Evolutionary conservation across 2,329 filamentous ascomycete genomes (phyloP).

Genomic region (Colletotrichum brevisporum): DNA sequence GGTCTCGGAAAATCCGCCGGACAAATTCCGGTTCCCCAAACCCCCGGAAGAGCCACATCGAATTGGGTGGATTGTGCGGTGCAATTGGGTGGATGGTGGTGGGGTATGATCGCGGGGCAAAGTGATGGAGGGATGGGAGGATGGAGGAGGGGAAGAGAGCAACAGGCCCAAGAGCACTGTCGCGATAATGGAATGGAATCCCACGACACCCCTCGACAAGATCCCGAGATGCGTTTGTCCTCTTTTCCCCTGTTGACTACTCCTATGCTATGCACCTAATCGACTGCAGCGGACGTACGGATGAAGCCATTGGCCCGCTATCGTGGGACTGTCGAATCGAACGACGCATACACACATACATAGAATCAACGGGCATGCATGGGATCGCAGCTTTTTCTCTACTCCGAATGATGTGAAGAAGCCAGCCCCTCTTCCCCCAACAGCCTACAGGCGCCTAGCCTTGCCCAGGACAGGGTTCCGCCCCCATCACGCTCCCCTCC

Average conservation of each 20-base stretch:
- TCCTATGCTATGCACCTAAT: background rate
- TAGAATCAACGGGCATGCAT: too few species aligned
- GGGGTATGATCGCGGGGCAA: slow-evolving; percentile 43
- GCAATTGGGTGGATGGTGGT: slow-evolving; percentile 36
- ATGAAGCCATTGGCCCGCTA: slow-evolving; percentile 4
- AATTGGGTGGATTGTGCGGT: slow-evolving; percentile 30
- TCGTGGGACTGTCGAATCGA: slow-evolving; percentile 16
- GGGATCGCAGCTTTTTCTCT: background rate
- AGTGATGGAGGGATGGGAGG: slow-evolving; percentile 30
- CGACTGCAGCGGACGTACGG: slow-evolving; percentile 7
- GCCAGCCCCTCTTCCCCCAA: too few species aligned
- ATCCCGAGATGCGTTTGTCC: background rate
- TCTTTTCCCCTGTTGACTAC: too few species aligned
- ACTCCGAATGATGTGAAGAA: too few species aligned
- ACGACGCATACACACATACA: background rate
- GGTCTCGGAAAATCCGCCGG: slow-evolving; percentile 43
- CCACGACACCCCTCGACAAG: background rate
- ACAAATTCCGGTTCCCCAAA: slow-evolving; percentile 37
- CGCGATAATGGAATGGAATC: background rate
- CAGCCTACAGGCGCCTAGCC: slow-evolving; percentile 27
- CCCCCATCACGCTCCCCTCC: background rate
- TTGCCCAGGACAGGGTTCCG: slow-evolving; percentile 19
- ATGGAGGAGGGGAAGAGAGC: slow-evolving; percentile 10
- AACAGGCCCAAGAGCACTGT: background rate
- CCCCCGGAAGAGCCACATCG: slow-evolving; percentile 17